Evolutionary conservation across 1,139 yeast species (phyloP).

Genomic region (Candida pseudoviswanathii): DNA sequence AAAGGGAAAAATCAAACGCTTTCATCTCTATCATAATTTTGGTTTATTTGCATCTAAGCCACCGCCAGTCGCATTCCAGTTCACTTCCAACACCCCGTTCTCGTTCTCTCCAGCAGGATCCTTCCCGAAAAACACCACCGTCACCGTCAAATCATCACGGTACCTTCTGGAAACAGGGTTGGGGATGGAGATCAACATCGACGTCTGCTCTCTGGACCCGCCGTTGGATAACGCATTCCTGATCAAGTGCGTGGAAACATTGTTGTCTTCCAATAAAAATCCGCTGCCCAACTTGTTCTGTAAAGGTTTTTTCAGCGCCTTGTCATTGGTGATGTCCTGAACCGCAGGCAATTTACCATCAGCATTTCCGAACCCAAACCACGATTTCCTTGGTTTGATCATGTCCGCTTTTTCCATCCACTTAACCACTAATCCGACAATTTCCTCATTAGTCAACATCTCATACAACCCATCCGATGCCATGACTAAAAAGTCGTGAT

Average conservation of each 20-base stretch:
- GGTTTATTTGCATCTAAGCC: slow-evolving; percentile 52
- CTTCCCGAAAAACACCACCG: slow-evolving; percentile 88
- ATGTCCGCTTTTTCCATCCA: slow-evolving; percentile 87
- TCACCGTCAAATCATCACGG: slow-evolving; percentile 94
- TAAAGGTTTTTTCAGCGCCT: slow-evolving; percentile 49
- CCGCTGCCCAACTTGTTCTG: slow-evolving; percentile 38
- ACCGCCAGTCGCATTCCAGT: slow-evolving; percentile 60
- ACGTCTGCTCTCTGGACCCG: slow-evolving; percentile 82
- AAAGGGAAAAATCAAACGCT: not conserved
- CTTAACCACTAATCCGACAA: slow-evolving; percentile 86
- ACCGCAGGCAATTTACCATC: slow-evolving; percentile 65
- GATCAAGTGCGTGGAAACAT: slow-evolving; percentile 89
- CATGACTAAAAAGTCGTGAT: slow-evolving; percentile 85
- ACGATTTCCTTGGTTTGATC: slow-evolving; percentile 54
- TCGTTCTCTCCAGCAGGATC: slow-evolving; percentile 45
- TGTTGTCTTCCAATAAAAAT: slow-evolving; percentile 72
- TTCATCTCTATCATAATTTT: slow-evolving; percentile 34
- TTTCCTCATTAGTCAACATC: slow-evolving; percentile 88
- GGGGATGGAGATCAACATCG: slow-evolving; percentile 90
- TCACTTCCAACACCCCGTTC: slow-evolving; percentile 54
- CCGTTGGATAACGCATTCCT: slow-evolving; percentile 92
- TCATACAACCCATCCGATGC: slow-evolving; percentile 96
- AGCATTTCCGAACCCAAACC: slow-evolving; percentile 50
- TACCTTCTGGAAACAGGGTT: slow-evolving; percentile 88
- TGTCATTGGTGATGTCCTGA: slow-evolving; percentile 58